These are phyloP conservation scores for Saccharomyces hybrid DNA, from an alignment of 1,139 yeast genomes.

Conservation along the genomic window DNA sequence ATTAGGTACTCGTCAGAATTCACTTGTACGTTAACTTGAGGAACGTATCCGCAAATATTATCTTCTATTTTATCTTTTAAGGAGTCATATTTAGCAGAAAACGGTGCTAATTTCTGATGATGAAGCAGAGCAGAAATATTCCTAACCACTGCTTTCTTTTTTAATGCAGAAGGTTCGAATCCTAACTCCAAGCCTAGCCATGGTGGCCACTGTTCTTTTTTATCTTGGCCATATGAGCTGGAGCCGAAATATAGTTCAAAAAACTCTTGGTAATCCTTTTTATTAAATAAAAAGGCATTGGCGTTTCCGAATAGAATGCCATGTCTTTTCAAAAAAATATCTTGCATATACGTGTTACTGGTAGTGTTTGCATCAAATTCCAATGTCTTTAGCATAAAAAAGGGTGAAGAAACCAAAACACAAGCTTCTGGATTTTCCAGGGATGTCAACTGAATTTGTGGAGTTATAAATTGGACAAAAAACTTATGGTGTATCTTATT, in stretches of 20 bases:
- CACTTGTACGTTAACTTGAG: slow-evolving; percentile 61
- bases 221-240: slow-evolving; percentile 37
- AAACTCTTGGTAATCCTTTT: slow-evolving; percentile 39
- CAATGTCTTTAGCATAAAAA: slow-evolving; percentile 60
- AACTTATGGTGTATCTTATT: slow-evolving; percentile 55
- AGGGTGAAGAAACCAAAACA: slow-evolving; percentile 63
- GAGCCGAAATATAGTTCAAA: slow-evolving; percentile 39
- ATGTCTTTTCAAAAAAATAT: slow-evolving; percentile 59
- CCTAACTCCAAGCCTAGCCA: slow-evolving; percentile 74
- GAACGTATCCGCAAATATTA: slow-evolving; percentile 52
- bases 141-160: slow-evolving; percentile 52
- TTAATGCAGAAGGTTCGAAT: slow-evolving; percentile 57
- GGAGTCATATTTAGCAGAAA: slow-evolving; percentile 23
- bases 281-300: slow-evolving; percentile 59
- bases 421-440: slow-evolving; percentile 57
- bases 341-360: slow-evolving; percentile 43
- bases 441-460: slow-evolving; percentile 77
- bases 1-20: slow-evolving; percentile 70
- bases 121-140: slow-evolving; percentile 57
- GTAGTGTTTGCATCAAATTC: slow-evolving; percentile 42
- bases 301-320: slow-evolving; percentile 66
- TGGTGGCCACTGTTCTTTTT: slow-evolving; percentile 61
- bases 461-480: slow-evolving; percentile 65
- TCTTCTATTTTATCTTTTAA: slow-evolving; percentile 36
- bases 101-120: slow-evolving; percentile 37